Conservation (phyloP, 2,329 filamentous ascomycete genomes). For the Arthrobotrys conoides region DNA sequence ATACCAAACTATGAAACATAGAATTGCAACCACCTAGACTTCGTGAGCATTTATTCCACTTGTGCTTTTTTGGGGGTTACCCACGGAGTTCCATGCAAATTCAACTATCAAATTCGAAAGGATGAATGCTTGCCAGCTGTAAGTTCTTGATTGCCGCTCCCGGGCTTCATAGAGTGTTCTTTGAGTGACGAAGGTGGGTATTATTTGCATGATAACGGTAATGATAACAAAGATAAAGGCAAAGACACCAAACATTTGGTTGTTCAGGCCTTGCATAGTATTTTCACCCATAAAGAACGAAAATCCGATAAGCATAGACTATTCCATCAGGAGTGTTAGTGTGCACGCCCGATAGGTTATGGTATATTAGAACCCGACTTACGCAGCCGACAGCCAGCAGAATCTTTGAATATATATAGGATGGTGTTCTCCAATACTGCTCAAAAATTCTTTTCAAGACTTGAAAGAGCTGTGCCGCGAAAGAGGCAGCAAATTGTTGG, state of each 20-base stretch:
- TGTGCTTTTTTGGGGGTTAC: not conserved
- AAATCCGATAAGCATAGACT: constrained; percentile 83
- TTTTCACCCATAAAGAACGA: constrained; percentile 81
- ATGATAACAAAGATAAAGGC: constrained; percentile 86
- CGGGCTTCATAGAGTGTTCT: constrained; percentile 86
- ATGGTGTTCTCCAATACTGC: constrained; percentile 91
- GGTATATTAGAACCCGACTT: constrained; percentile 17
- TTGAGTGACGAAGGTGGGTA: constrained; percentile 88
- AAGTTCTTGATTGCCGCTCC: constrained; percentile 85
- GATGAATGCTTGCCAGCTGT: constrained; percentile 88
- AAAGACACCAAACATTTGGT: constrained; percentile 89
- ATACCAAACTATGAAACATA: constrained; percentile 87
- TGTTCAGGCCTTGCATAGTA: constrained; percentile 82
- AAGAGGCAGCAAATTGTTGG: constrained; percentile 85
- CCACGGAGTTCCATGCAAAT: constrained; percentile 73
- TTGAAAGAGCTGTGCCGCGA: constrained; percentile 76
- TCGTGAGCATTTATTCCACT: constrained; percentile 66
- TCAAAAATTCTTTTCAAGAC: constrained; percentile 83
- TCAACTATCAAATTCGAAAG: constrained; percentile 86
- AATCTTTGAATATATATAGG: constrained; percentile 88
- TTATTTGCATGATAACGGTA: constrained; percentile 82
- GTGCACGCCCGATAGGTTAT: not conserved
- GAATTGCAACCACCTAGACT: constrained; percentile 78
- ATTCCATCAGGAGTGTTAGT: constrained; percentile 36
- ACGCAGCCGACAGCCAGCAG: constrained; percentile 75